phyloP scores from a whole-genome alignment of 1,284 basidiomycete species.

The Hymenochaete sp. region DNA sequence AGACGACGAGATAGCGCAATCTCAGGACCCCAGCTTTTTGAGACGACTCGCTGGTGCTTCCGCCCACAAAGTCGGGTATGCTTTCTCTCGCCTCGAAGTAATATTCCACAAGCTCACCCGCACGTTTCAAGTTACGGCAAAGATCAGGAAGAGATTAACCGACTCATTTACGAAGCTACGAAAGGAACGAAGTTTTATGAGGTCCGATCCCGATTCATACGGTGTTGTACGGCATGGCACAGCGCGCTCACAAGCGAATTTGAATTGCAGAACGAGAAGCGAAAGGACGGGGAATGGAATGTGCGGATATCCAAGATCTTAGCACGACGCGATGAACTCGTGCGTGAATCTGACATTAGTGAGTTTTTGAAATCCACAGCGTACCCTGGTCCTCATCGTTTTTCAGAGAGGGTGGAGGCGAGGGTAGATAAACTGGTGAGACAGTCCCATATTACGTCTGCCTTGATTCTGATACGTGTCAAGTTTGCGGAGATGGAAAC shows the following conservation, averaged over 20 bases:
- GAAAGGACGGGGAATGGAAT: slow-evolving; percentile 74
- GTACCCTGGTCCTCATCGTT: no score
- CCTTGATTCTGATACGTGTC: not conserved
- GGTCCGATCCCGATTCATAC: slow-evolving; percentile 39
- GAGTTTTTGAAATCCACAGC: no score
- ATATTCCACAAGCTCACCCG: not conserved
- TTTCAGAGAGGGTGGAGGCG: slow-evolving; percentile 34
- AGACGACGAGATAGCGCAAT: slow-evolving; percentile 1
- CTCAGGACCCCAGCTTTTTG: slow-evolving; percentile 41
- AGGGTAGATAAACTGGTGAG: slow-evolving; percentile 44
- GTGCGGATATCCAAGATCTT: slow-evolving; percentile 60
- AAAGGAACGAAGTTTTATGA: slow-evolving; percentile 82
- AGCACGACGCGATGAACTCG: slow-evolving; percentile 50
- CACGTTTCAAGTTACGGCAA: slow-evolving; percentile 64
- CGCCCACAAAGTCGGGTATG: slow-evolving; percentile 67
- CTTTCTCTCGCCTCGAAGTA: slow-evolving; percentile 12
- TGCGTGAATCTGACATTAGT: slow-evolving; percentile 54
- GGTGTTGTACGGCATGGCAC: no score
- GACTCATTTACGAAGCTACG: slow-evolving; percentile 72
- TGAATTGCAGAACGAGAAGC: slow-evolving; percentile 78
- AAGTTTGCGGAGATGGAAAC: slow-evolving; percentile 73
- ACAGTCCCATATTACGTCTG: not conserved
- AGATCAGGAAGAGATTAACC: slow-evolving; percentile 74
- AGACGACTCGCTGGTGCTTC: slow-evolving; percentile 70
- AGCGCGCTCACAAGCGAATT: not conserved